A percentile compares a stretch with the other conserved stretches of the same genome.
These are phyloP conservation scores for Rubia tinctorum DNA, from an alignment of 305 asterid genomes.

Conservation along the genomic window DNA sequence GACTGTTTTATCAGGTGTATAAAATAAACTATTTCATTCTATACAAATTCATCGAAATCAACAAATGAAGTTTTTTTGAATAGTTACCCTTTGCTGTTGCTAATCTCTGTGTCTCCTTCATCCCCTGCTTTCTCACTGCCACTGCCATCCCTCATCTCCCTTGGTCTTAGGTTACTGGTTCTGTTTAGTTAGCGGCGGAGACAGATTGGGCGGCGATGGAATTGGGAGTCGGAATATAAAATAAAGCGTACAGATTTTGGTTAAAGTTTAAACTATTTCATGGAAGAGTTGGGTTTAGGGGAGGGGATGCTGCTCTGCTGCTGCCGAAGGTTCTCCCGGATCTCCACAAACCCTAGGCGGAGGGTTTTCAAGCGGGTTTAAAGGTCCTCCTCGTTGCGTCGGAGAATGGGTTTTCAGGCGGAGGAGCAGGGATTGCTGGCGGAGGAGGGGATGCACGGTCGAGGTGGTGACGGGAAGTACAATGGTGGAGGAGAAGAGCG, in stretches of 20 bases:
- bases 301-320: not conserved
- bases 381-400: no score
- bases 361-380: no score
- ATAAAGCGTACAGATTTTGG: not conserved
- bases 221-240: not conserved
- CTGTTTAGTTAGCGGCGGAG: not conserved
- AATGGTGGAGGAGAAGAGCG: no score
- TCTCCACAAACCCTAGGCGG: no score
- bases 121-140: conserved; percentile 36
- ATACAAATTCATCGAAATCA: not conserved
- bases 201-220: not conserved
- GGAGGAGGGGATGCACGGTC: no score
- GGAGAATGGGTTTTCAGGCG: no score
- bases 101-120: no score
- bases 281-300: not conserved
- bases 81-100: conserved; percentile 87
- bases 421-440: no score
- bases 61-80: conserved; percentile 14
- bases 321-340: no score
- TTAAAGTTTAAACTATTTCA: not conserved
- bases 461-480: no score
- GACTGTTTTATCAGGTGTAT: conserved; percentile 11
- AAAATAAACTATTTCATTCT: conserved; percentile 3
- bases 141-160: conserved; percentile 38
- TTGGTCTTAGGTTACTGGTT: not conserved